These are phyloP conservation scores for Zalaria obscura DNA, from an alignment of 2,329 filamentous ascomycete genomes.

Conservation along the genomic window DNA sequence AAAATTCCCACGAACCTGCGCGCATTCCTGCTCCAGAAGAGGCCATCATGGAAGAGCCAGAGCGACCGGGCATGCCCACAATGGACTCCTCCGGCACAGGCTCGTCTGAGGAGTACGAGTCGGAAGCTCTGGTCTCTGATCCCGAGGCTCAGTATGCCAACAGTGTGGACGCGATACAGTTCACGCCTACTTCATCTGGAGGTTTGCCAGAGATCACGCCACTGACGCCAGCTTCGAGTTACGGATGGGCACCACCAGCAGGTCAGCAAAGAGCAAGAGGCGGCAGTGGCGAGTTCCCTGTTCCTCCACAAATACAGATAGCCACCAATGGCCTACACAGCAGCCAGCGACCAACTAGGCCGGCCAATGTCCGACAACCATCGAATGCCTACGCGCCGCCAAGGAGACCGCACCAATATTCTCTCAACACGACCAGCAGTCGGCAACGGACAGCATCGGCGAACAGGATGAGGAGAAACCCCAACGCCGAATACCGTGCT, in stretches of 20 bases:
- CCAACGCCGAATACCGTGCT: slow-evolving; percentile 60
- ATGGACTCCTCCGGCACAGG: slow-evolving; percentile 17
- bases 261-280: slow-evolving; percentile 1
- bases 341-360: slow-evolving; percentile 17
- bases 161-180: slow-evolving; percentile 12
- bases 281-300: slow-evolving; percentile 5
- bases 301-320: slow-evolving; percentile 7
- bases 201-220: slow-evolving; percentile 11
- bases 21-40: not conserved
- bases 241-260: slow-evolving; percentile 11
- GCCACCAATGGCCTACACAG: slow-evolving; percentile 12
- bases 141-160: slow-evolving; percentile 10
- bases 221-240: slow-evolving; percentile 13
- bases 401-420: slow-evolving; percentile 33
- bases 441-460: slow-evolving; percentile 43
- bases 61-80: slow-evolving; percentile 15
- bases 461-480: slow-evolving; percentile 44
- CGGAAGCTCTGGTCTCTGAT: slow-evolving; percentile 6
- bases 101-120: slow-evolving; percentile 13
- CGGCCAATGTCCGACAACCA: slow-evolving; percentile 29
- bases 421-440: slow-evolving; percentile 27
- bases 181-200: slow-evolving; percentile 9
- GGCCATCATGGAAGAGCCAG: slow-evolving; percentile 17
- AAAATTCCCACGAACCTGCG: not conserved
- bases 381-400: slow-evolving; percentile 36